Percentiles rank a stretch among this genome's conserved stretches.
Evolutionary conservation across 257 asterid genomes (phyloP).

Genomic region (Eustoma russellianum): DNA sequence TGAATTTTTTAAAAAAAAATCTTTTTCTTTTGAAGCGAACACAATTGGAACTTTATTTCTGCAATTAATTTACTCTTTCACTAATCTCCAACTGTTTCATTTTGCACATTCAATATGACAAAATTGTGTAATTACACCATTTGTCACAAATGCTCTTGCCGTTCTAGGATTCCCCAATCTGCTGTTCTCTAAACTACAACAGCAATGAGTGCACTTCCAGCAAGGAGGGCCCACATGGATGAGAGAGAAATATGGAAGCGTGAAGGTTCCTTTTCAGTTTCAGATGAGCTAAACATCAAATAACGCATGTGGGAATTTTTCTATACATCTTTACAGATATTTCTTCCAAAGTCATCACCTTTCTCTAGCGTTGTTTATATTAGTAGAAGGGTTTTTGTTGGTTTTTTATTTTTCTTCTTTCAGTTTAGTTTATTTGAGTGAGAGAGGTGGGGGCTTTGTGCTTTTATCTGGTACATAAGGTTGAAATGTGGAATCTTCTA

Average conservation of each 20-base stretch:
- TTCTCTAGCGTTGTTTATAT: neutral
- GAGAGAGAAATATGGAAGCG: neutral
- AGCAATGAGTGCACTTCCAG: constrained; percentile 41
- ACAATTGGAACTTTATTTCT: neutral
- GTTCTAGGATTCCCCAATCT: constrained; percentile 14
- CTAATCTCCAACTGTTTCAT: neutral
- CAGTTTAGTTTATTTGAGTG: constrained; percentile 1
- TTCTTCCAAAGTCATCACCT: constrained; percentile 3
- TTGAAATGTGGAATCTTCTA: constrained; percentile 11
- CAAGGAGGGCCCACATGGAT: constrained; percentile 34
- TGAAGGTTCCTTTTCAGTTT: constrained; percentile 17
- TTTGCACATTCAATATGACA: constrained; percentile 3
- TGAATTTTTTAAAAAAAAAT: too few species aligned
- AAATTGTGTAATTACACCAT: too few species aligned
- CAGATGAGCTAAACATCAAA: constrained; percentile 40
- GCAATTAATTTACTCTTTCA: neutral
- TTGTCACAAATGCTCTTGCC: neutral
- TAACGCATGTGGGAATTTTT: constrained; percentile 23
- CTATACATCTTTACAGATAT: constrained; percentile 7
- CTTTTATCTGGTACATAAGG: constrained; percentile 29
- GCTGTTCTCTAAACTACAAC: constrained; percentile 23
- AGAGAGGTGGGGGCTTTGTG: constrained; percentile 13
- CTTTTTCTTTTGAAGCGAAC: neutral
- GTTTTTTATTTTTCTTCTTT: too few species aligned
- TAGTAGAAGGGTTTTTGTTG: too few species aligned